Evolutionary conservation across 2,329 filamentous ascomycete genomes (phyloP), one percentile per base, ranked within the genome.

Genomic region (Hymenoscyphus linearis): DNA sequence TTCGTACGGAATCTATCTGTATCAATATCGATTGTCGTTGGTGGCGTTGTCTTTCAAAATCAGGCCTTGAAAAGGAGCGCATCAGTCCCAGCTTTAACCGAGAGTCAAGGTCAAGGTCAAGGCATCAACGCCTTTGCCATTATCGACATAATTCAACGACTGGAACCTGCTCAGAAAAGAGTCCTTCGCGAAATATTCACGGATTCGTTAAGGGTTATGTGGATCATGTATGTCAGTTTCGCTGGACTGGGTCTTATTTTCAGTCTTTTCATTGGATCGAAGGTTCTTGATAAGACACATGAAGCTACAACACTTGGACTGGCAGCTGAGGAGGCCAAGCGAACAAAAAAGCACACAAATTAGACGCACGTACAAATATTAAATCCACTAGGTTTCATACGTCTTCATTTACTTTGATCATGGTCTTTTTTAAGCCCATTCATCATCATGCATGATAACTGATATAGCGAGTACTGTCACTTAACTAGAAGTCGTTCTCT

Each of bases 1-100:
- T 89, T 90, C 70, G 79, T 87, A 10, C 84, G 89, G 12, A 66
- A 69, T 18, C 61, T 82, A 5, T 76, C 76, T 0, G 75, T 77
- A 0, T 73, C 79, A 0, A 75, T 81, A 31, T 79, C 77, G 0
- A 74, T 81, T 10, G 78, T 82, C 1, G 72, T 82, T 3, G 79
- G 79, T 10, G 76, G 78, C 1, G 79, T 80, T 0, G 76, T 82
- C 5, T 81, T 82, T 62, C 79, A 81, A 59, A 82, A 81, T 65
- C 75, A 77, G 53, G 31, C 31, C 73, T 74, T 70, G 64, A 69
- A 47, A 71, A 70, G 50, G 62, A 63, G 1, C 60, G 56, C 22
- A 12, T 60, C 0, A 40, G 58, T 14, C 62, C 73, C 2, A n/a
- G 65, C 2, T 50, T 55, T 3, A 57, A 63, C 1, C 62, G 73